Conservation (phyloP, 176 grass and related monocot species). For the Typha latifolia region DNA sequence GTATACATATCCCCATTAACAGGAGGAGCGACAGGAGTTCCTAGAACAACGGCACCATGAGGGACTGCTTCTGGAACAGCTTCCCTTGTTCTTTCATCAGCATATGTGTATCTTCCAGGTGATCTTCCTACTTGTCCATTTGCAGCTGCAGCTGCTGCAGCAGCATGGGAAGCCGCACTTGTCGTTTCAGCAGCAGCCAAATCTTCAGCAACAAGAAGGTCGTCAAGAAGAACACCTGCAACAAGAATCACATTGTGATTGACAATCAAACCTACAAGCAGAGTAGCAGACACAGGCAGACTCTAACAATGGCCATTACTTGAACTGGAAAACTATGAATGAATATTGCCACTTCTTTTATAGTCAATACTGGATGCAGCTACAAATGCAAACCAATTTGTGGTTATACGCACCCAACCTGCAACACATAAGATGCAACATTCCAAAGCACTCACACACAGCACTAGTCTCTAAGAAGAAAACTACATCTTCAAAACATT, state of each 20-base stretch:
- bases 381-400: no score
- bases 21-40: conserved; percentile 83
- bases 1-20: conserved; percentile 74
- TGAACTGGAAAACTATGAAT: background rate
- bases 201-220: conserved; percentile 94
- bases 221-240: conserved; percentile 82
- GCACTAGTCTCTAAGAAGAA: no score
- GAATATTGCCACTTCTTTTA: background rate
- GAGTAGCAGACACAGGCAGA: no score
- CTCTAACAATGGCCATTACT: background rate
- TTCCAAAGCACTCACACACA: no score
- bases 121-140: conserved; percentile 51
- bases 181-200: conserved; percentile 88
- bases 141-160: conserved; percentile 39
- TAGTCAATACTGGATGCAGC: background rate
- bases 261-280: background rate
- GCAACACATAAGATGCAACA: no score
- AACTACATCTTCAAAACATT: no score
- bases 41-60: conserved; percentile 80
- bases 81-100: conserved; percentile 56
- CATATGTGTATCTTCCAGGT: conserved; percentile 49
- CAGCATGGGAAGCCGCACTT: conserved; percentile 69
- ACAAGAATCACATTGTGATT: conserved; percentile 7
- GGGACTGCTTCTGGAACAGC: conserved; percentile 39
- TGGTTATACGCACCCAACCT: no score